Percentiles rank a stretch among this genome's conserved stretches.
Conservation (phyloP, 495 filamentous ascomycete species). For the Hamigera avellanea region DNA sequence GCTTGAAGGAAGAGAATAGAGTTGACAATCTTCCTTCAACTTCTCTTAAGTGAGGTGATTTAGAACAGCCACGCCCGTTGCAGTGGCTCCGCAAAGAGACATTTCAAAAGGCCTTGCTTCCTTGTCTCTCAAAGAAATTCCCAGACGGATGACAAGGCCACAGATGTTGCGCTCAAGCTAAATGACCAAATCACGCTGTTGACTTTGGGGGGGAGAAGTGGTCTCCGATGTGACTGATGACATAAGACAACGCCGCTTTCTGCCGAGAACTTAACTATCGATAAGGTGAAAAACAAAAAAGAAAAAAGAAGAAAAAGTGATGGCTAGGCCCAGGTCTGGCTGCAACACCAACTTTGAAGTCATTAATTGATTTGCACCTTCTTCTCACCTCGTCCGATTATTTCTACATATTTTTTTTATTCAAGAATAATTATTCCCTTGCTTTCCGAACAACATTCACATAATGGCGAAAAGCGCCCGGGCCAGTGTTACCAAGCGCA, state of each 20-base stretch:
- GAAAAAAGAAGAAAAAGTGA: slow-evolving; percentile 12
- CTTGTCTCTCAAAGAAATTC: not conserved
- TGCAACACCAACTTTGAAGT: slow-evolving; percentile 1
- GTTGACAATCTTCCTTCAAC: not conserved
- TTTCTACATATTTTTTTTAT: slow-evolving; percentile 2
- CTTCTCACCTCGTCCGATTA: not conserved
- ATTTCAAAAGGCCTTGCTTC: slow-evolving; percentile 11
- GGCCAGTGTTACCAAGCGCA: slow-evolving; percentile 62
- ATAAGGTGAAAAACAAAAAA: not conserved
- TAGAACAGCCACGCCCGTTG: slow-evolving; percentile 10
- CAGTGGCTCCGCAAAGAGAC: slow-evolving; percentile 6
- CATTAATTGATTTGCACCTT: not conserved
- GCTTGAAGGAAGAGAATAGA: not conserved
- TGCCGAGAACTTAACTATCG: too few species aligned
- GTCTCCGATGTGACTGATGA: slow-evolving; percentile 24
- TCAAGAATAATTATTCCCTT: not conserved
- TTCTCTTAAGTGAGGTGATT: slow-evolving; percentile 6
- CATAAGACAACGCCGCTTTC: slow-evolving; percentile 19
- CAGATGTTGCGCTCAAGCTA: not conserved
- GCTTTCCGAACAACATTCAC: not conserved
- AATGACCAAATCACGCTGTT: not conserved
- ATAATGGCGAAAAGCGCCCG: slow-evolving; percentile 77
- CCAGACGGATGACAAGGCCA: not conserved
- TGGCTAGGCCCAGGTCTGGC: slow-evolving; percentile 4
- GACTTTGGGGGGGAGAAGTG: slow-evolving; percentile 13